phyloP scores from a whole-genome alignment of 805 yeast genomes.

The Debaryomyces tyrocola region DNA sequence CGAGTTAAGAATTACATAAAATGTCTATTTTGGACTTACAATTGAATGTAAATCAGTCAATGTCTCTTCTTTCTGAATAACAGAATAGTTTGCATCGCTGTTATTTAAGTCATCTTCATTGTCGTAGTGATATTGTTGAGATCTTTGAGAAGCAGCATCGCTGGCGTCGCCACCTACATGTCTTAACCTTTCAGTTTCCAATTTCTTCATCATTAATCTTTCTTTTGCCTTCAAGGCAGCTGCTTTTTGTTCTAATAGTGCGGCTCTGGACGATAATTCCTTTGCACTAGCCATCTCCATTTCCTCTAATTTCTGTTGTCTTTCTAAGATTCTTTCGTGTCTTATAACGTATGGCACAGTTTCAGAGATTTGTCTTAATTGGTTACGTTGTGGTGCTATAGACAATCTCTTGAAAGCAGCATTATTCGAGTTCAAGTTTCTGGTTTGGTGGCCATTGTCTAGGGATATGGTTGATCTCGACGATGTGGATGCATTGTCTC shows the following conservation, averaged over 20 bases:
- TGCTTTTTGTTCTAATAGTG: conserved; percentile 72
- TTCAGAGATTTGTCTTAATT: conserved; percentile 74
- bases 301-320: conserved; percentile 77
- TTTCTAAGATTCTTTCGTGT: conserved; percentile 71
- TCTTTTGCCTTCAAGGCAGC: conserved; percentile 70
- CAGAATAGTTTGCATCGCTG: conserved; percentile 13
- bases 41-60: conserved; percentile 50
- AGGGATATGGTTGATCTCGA: conserved; percentile 30
- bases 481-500: conserved; percentile 28
- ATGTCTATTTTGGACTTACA: conserved; percentile 13
- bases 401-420: conserved; percentile 43
- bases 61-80: conserved; percentile 49
- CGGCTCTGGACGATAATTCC: conserved; percentile 73
- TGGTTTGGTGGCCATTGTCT: conserved; percentile 15
- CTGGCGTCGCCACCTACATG: not conserved
- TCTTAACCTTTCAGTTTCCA: conserved; percentile 26
- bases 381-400: conserved; percentile 54
- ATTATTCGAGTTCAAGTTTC: conserved; percentile 21
- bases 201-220: conserved; percentile 46
- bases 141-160: not conserved
- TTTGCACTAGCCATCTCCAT: conserved; percentile 75
- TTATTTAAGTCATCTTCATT: conserved; percentile 5
- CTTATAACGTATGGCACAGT: conserved; percentile 82
- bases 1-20: not conserved
- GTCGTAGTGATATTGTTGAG: not conserved